A percentile compares a stretch with the other conserved stretches of the same genome.
These are phyloP conservation scores for Leishmania amazonensis DNA, from an alignment of 208 protist genomes.

Conservation along the genomic window DNA sequence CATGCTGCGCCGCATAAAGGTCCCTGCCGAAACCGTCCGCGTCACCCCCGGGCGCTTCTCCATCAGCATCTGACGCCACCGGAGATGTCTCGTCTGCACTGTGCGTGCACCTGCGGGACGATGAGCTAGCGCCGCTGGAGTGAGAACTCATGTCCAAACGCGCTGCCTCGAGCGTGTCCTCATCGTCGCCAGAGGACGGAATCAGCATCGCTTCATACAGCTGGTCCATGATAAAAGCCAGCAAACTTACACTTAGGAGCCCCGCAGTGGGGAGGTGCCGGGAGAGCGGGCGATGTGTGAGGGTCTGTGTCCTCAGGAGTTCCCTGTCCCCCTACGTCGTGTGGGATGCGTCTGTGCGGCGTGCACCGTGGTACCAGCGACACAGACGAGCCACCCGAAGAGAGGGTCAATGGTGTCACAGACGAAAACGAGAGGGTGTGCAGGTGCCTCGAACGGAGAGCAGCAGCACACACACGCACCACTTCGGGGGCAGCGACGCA, in stretches of 20 bases:
- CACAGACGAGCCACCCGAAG: background rate
- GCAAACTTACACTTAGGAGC: background rate
- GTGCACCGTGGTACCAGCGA: background rate
- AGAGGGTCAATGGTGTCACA: background rate
- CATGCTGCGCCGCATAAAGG: background rate
- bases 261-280: too few relatives aligned
- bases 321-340: background rate
- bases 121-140: slow-evolving; percentile 13
- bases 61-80: background rate
- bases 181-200: slow-evolving; percentile 22
- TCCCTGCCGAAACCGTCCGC: background rate
- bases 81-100: background rate
- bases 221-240: slow-evolving; percentile 28
- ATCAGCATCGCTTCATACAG: slow-evolving; percentile 41
- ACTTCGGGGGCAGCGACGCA: background rate
- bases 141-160: slow-evolving; percentile 41
- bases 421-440: background rate
- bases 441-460: background rate
- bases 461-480: background rate
- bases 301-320: background rate
- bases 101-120: background rate
- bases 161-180: background rate
- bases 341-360: background rate
- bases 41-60: background rate
- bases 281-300: background rate